Evolutionary conservation across 192 early-diverging fungal genomes (phyloP).

Genomic region (Coemansia sp.): DNA sequence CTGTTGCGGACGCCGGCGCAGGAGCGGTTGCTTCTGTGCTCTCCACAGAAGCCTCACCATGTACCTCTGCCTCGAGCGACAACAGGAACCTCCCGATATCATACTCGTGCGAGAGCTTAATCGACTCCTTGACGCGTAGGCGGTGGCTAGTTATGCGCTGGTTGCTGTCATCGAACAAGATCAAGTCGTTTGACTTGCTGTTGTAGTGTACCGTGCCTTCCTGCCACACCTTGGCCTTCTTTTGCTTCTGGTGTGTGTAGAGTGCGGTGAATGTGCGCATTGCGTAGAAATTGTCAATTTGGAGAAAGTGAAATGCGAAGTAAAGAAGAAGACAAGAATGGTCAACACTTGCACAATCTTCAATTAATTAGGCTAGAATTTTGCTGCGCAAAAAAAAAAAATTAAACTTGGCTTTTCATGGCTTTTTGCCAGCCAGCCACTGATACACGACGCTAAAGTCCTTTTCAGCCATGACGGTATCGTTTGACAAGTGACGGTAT

Average conservation of each 20-base stretch:
- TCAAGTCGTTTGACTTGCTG: slow-evolving; percentile 33
- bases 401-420: background rate
- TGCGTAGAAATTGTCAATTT: background rate
- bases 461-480: slow-evolving; percentile 68
- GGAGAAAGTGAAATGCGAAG: background rate
- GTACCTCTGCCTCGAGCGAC: slow-evolving; percentile 33
- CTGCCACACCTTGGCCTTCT: slow-evolving; percentile 59
- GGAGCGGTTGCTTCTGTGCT: background rate
- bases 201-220: slow-evolving; percentile 43
- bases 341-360: background rate
- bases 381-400: background rate
- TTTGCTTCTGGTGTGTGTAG: slow-evolving; percentile 56
- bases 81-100: slow-evolving; percentile 45
- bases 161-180: slow-evolving; percentile 33
- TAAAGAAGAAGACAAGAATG: background rate
- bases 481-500: slow-evolving; percentile 74
- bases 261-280: slow-evolving; percentile 48
- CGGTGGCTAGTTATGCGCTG: slow-evolving; percentile 36
- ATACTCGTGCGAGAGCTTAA: slow-evolving; percentile 40
- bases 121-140: slow-evolving; percentile 33
- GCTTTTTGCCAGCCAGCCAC: slow-evolving; percentile 24
- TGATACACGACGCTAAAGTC: slow-evolving; percentile 86
- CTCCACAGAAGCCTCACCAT: background rate
- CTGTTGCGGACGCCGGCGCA: background rate
- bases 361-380: too few species aligned